Base-by-base conservation (phyloP, 495 filamentous ascomycete genomes). In the Aspergillus saccharolyticus region DNA sequence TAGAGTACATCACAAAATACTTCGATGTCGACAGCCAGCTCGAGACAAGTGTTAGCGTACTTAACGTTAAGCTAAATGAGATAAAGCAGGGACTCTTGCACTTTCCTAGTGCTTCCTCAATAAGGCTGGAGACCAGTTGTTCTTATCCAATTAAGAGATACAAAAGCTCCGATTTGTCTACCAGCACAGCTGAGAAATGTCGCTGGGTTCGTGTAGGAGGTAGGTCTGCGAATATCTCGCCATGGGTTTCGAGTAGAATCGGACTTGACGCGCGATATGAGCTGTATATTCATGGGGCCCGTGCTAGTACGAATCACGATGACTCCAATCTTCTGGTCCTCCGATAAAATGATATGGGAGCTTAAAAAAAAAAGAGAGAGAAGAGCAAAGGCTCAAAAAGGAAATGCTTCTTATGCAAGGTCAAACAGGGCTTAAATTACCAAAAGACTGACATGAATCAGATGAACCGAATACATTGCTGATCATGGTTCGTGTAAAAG, bases 401-500 rank as follows among this genome's bases (percentile, higher is more conserved):
- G 14, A 2, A 39, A 39, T 39, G 10, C 33, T 15, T 39, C 2
- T 39, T 2, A 12, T 12, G 5, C 14, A 15, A 39, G 33, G 33
- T 12, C 4, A n/a, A n/a, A n/a, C n/a, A 15, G 33, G 33, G 33
- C 7, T 15, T 39, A 21, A 18, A 21, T n/a, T 46, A 46, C 44
- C 17, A 18, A 16, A 42, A 18, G n/a, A 30, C 30, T 19, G 44
- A 52, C 42, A 44, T 55, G 1, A 17, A 46, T 45, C 52, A 52
- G 39, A 25, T 44, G 19, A 15, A 5, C 42, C 17, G n/a, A 16
- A 42, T 54, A 30, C 53, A 52, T 58, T 58, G 56, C 24, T 52
- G 52, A 58, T 59, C 52, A 46, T 42, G 19, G 53, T 42, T 58
- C 45, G 50, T 52, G 21, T 21, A 4, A 43, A 56, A 3, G 43